Conservation (phyloP, 1,284 basidiomycete species). For the Microbotryum violaceum region DNA sequence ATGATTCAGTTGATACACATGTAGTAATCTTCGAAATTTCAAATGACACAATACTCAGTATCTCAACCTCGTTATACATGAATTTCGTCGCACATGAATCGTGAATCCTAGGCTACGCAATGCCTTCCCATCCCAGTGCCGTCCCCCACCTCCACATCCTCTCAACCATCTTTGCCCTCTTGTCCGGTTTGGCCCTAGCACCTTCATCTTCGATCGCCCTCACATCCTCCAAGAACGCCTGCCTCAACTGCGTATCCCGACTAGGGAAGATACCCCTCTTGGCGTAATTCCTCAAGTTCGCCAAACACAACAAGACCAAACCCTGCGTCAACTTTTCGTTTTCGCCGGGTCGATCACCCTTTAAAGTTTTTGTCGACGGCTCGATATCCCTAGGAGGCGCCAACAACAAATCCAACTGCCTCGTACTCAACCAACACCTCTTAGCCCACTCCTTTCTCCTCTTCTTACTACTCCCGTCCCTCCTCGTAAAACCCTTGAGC, state of each 20-base stretch:
- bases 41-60: no score
- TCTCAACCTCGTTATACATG: no score
- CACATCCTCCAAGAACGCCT: constrained; percentile 78
- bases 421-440: constrained; percentile 42
- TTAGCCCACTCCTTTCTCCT: constrained; percentile 40
- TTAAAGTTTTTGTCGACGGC: constrained; percentile 41
- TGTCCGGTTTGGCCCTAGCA: constrained; percentile 6
- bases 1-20: no score
- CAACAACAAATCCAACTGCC: constrained; percentile 30
- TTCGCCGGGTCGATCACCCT: constrained; percentile 1
- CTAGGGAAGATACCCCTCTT: constrained; percentile 33
- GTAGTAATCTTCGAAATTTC: no score
- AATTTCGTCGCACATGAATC: no score
- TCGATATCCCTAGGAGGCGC: not conserved
- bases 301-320: constrained; percentile 45
- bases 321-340: constrained; percentile 44
- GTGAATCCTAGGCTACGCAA: no score
- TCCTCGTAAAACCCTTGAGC: constrained; percentile 38
- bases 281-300: constrained; percentile 42
- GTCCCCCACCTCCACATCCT: constrained; percentile 24
- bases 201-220: constrained; percentile 23
- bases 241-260: constrained; percentile 47
- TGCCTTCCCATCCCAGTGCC: constrained; percentile 11
- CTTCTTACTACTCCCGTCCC: constrained; percentile 34
- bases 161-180: constrained; percentile 15